Conservation (phyloP, 345 rosid species). For the Populus pruinosa region DNA sequence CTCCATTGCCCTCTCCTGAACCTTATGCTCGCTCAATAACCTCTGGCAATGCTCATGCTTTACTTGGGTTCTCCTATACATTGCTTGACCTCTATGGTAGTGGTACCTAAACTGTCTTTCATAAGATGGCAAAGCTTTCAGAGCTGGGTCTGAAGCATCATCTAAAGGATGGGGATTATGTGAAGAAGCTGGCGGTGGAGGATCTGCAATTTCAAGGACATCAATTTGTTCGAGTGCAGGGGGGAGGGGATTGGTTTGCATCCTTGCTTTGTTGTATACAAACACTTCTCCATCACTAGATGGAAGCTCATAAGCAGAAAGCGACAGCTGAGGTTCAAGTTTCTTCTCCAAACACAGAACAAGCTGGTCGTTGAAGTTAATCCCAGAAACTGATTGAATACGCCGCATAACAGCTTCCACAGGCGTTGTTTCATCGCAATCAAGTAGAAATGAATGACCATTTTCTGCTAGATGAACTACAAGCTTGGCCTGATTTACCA, state of each 20-base stretch:
- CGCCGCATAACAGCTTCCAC: conserved; percentile 77
- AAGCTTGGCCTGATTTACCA: conserved; percentile 62
- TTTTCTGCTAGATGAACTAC: conserved; percentile 82
- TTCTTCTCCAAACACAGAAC: conserved; percentile 76
- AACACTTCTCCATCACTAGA: conserved; percentile 62
- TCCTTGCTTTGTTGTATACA: conserved; percentile 68
- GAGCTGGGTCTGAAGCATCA: conserved; percentile 84
- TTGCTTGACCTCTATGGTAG: conserved; percentile 51
- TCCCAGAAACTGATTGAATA: conserved; percentile 54
- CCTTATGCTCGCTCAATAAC: conserved; percentile 75
- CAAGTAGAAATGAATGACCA: conserved; percentile 71
- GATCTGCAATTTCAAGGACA: conserved; percentile 50
- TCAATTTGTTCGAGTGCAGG: conserved; percentile 65
- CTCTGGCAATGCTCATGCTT: conserved; percentile 58
- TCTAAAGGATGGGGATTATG: conserved; percentile 76
- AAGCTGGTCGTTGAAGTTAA: conserved; percentile 70
- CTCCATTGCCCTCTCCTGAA: conserved; percentile 87
- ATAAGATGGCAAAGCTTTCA: conserved; percentile 89
- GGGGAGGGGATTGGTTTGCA: conserved; percentile 55
- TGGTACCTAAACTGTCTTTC: conserved; percentile 87
- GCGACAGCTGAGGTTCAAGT: conserved; percentile 71
- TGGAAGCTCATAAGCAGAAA: conserved; percentile 80
- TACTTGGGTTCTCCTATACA: conserved; percentile 54
- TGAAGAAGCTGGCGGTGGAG: conserved; percentile 42
- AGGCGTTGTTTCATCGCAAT: conserved; percentile 55